Evolutionary conservation across 148 eudicot species (phyloP).

Genomic region (Amaranthus cruentus): DNA sequence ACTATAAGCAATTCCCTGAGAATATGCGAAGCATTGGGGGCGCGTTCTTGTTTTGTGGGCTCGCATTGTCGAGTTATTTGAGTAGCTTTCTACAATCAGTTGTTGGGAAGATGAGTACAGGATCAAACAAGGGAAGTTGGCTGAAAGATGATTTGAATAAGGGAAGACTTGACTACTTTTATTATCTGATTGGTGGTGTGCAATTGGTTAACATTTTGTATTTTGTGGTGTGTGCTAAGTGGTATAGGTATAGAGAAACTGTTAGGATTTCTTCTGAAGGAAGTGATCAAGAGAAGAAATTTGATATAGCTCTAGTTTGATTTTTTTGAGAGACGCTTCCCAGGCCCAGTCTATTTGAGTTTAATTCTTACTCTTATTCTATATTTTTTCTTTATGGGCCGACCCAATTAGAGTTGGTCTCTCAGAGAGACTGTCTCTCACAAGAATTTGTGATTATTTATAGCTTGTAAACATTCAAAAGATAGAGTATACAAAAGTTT

Average conservation of each 20-base stretch:
- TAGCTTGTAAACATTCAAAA: too few species aligned
- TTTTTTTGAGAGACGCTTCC: too few species aligned
- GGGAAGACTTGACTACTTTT: slow-evolving; percentile 57
- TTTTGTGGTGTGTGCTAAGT: slow-evolving; percentile 50
- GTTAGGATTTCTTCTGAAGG: background rate
- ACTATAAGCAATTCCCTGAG: slow-evolving; percentile 62
- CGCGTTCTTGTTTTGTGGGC: slow-evolving; percentile 50
- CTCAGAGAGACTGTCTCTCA: too few species aligned
- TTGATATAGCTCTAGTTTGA: too few species aligned
- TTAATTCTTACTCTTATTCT: too few species aligned
- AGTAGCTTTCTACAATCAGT: slow-evolving; percentile 44
- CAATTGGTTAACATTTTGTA: slow-evolving; percentile 38
- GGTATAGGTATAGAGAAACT: slow-evolving; percentile 61
- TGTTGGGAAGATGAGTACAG: slow-evolving; percentile 28
- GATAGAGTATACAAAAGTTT: too few species aligned
- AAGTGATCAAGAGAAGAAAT: slow-evolving; percentile 14
- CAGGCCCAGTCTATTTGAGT: too few species aligned
- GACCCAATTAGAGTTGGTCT: too few species aligned
- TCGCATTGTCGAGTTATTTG: slow-evolving; percentile 49
- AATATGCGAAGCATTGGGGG: slow-evolving; percentile 71
- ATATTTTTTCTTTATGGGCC: too few species aligned
- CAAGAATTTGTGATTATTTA: too few species aligned
- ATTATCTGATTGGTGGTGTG: slow-evolving; percentile 45
- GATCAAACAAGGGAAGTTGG: slow-evolving; percentile 30
- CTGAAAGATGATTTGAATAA: slow-evolving; percentile 46